phyloP scores from a whole-genome alignment of 306 rosid species.

The Fragaria iinumae region DNA sequence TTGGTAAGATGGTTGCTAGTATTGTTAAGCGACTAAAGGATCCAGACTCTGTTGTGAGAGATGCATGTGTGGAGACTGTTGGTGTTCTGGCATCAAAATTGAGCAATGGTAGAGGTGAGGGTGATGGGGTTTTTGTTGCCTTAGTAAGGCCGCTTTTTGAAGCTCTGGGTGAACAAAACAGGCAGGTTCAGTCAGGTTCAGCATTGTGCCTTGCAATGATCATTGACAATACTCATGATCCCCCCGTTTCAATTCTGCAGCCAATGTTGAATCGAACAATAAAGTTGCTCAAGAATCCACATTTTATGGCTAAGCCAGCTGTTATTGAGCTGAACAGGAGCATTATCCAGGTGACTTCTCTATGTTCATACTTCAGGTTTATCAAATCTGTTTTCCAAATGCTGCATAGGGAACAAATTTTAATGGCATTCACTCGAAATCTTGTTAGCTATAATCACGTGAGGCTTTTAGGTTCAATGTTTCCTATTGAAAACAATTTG shows the following conservation, averaged over 20 bases:
- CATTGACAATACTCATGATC: slow-evolving; percentile 54
- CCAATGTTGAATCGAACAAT: slow-evolving; percentile 55
- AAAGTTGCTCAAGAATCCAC: slow-evolving; percentile 71
- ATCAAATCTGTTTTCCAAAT: neutral
- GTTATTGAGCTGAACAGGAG: slow-evolving; percentile 61
- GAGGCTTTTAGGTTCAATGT: neutral
- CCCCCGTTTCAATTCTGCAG: slow-evolving; percentile 63
- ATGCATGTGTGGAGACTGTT: slow-evolving; percentile 59
- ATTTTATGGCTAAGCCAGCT: slow-evolving; percentile 75
- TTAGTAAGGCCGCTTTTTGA: slow-evolving; percentile 68
- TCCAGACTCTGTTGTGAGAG: slow-evolving; percentile 65
- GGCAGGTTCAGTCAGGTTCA: slow-evolving; percentile 65
- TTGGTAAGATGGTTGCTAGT: slow-evolving; percentile 56
- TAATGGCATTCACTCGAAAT: neutral
- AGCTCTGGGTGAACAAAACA: slow-evolving; percentile 78
- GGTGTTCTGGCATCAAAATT: slow-evolving; percentile 49
- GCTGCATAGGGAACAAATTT: slow-evolving; percentile 1
- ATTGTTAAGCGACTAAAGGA: slow-evolving; percentile 72
- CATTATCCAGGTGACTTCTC: slow-evolving; percentile 55
- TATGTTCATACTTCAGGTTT: neutral
- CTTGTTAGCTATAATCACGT: neutral
- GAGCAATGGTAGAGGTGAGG: slow-evolving; percentile 23
- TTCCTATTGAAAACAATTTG: neutral
- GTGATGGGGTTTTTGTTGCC: slow-evolving; percentile 44
- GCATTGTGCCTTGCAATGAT: slow-evolving; percentile 63